These are phyloP conservation scores for Trichoderma breve DNA, from an alignment of 2,329 filamentous ascomycete species.

Conservation along the genomic window DNA sequence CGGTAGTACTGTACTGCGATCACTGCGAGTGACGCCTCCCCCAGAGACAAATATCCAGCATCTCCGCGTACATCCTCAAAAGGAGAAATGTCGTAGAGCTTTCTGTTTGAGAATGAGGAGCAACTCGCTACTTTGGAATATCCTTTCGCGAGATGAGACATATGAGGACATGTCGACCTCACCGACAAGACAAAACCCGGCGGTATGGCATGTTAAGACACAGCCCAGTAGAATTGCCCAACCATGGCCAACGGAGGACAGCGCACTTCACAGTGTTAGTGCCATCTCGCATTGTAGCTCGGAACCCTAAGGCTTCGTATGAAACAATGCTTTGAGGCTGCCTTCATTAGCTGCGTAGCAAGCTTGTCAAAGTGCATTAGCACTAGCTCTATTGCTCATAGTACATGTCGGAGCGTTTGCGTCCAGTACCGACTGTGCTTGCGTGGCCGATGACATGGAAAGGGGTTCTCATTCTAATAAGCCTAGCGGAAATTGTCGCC, in stretches of 20 bases:
- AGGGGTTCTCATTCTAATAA: neutral
- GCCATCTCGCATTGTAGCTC: neutral
- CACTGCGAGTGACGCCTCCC: neutral
- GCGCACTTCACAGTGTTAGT: constrained; percentile 5
- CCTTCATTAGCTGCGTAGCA: neutral
- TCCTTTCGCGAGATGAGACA: constrained; percentile 3
- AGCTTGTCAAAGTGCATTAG: neutral
- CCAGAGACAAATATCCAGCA: neutral
- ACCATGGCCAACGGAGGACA: neutral
- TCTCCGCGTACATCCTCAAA: constrained; percentile 1
- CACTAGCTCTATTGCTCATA: neutral
- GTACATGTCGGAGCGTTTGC: neutral
- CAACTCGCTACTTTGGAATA: neutral
- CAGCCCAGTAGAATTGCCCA: neutral
- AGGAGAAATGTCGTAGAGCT: neutral
- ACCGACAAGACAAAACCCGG: neutral
- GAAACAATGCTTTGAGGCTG: constrained; percentile 3
- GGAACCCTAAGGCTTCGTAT: neutral
- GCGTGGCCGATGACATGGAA: neutral
- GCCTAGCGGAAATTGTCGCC: neutral
- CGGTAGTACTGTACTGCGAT: neutral
- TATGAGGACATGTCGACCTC: neutral
- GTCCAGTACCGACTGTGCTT: neutral
- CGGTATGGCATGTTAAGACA: neutral
- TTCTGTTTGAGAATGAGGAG: neutral